These are phyloP conservation scores for Grammothele lineata DNA, from an alignment of 768 basidiomycete species.

Conservation along the genomic window DNA sequence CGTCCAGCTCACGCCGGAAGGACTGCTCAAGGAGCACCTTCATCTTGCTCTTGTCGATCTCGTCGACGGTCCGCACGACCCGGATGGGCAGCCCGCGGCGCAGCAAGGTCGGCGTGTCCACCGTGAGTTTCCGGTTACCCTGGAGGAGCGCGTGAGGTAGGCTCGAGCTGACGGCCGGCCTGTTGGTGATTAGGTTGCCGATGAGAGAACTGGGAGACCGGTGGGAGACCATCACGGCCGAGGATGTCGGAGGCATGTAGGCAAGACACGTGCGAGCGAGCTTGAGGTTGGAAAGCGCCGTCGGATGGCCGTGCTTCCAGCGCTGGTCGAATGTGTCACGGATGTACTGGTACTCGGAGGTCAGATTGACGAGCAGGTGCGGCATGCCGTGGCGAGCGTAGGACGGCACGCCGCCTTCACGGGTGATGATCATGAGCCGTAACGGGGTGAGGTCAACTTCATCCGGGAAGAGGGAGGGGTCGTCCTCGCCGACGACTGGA, in stretches of 20 bases:
- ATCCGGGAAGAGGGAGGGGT: conserved; percentile 37
- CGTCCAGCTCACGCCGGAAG: conserved; percentile 72
- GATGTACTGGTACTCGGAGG: conserved; percentile 83
- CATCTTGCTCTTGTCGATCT: conserved; percentile 73
- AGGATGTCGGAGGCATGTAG: conserved; percentile 91
- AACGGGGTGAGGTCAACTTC: conserved; percentile 87
- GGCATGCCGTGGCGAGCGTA: conserved; percentile 94
- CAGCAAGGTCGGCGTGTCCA: conserved; percentile 89
- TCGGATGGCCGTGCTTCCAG: conserved; percentile 79
- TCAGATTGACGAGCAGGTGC: conserved; percentile 92
- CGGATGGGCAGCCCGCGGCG: conserved; percentile 85
- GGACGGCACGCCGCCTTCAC: conserved; percentile 94
- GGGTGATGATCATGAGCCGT: conserved; percentile 95
- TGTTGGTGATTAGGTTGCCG: conserved; percentile 96
- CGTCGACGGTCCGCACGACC: conserved; percentile 65
- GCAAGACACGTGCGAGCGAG: conserved; percentile 83
- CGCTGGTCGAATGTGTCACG: conserved; percentile 72
- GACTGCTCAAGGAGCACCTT: conserved; percentile 83
- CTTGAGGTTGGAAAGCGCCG: conserved; percentile 79
- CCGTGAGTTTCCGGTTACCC: conserved; percentile 78
- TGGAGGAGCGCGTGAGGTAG: conserved; percentile 91
- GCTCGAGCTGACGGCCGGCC: conserved; percentile 92
- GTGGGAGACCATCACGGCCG: conserved; percentile 96
- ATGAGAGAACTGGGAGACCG: conserved; percentile 94
- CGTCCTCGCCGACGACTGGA: conserved; percentile 26